Conservation (phyloP, 2,329 filamentous ascomycete species). For the Fusarium sterilihyphosum region DNA sequence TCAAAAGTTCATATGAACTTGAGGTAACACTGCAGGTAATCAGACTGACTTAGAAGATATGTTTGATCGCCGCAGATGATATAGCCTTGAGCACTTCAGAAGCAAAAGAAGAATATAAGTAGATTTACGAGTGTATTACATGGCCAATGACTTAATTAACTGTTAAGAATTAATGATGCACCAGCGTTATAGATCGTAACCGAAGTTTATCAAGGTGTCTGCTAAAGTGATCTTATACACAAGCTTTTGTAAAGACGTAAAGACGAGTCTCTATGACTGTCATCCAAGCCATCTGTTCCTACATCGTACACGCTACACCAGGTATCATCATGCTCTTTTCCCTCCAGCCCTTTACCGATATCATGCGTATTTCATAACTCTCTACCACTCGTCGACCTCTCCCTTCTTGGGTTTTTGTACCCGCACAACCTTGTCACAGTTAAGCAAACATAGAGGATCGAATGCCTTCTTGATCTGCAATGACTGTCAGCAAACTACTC, state of each 20-base stretch:
- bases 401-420: slow-evolving; percentile 60
- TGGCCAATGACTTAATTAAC: neutral
- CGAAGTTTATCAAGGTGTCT: neutral
- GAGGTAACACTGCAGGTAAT: neutral
- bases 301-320: slow-evolving; percentile 32
- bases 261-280: neutral
- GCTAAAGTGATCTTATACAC: slow-evolving; percentile 13
- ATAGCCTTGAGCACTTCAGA: neutral
- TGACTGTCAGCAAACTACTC: neutral
- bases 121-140: neutral
- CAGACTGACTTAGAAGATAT: neutral
- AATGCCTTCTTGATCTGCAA: slow-evolving; percentile 79
- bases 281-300: slow-evolving; percentile 21
- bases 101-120: neutral
- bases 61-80: neutral
- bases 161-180: neutral
- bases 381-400: slow-evolving; percentile 58
- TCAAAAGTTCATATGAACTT: neutral
- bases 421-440: slow-evolving; percentile 75
- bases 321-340: slow-evolving; percentile 17
- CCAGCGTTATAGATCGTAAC: neutral
- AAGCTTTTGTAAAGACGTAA: slow-evolving; percentile 1
- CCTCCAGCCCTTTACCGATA: neutral
- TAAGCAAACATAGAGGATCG: slow-evolving; percentile 77
- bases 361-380: neutral